These are phyloP conservation scores for Suillus subluteus DNA, from an alignment of 768 basidiomycete genomes.

Conservation along the genomic window DNA sequence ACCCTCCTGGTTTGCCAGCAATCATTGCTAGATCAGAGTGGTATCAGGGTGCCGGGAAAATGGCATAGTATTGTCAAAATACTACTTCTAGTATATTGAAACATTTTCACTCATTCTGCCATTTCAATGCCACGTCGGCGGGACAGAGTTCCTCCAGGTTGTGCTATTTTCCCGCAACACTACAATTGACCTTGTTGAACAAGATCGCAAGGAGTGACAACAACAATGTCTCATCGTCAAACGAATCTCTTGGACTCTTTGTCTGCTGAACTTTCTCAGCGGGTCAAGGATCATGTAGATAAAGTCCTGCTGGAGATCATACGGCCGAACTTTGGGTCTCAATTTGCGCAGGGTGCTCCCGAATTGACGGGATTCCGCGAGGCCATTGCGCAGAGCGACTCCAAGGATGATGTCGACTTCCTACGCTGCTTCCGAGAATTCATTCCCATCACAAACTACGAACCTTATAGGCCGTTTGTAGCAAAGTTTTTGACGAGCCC, in stretches of 20 bases:
- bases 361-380: conserved; percentile 1
- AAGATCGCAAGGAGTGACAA: not conserved
- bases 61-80: not conserved
- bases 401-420: not conserved
- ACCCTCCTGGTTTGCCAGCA: not conserved
- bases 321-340: conserved; percentile 3
- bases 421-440: conserved; percentile 18
- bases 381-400: conserved; percentile 3
- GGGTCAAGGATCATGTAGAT: conserved; percentile 3
- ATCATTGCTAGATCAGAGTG: not conserved
- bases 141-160: not conserved
- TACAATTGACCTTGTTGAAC: not conserved
- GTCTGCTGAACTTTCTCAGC: conserved; percentile 6
- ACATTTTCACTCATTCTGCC: not conserved
- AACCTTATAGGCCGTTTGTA: conserved; percentile 27
- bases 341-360: conserved; percentile 1
- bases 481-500: conserved; percentile 13
- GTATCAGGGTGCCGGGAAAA: not conserved
- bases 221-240: not conserved
- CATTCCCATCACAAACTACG: conserved; percentile 26
- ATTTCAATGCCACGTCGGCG: not conserved
- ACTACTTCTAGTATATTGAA: not conserved
- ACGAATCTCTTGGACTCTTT: not conserved
- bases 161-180: not conserved
- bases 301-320: conserved; percentile 5